phyloP scores from a whole-genome alignment of 2,329 filamentous ascomycete genomes.

The Xylariaceae sp. region DNA sequence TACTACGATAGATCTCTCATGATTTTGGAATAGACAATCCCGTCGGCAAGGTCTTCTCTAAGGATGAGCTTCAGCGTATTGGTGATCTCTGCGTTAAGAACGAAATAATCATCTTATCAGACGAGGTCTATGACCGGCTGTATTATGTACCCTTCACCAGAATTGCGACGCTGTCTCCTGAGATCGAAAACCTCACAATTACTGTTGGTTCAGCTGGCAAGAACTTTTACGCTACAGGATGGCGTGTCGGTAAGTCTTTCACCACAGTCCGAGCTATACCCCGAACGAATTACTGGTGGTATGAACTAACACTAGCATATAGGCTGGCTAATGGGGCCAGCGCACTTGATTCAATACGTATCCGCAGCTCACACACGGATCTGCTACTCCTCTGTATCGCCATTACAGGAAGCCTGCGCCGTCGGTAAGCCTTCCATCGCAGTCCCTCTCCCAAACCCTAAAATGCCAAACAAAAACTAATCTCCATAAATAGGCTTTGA shows the following conservation, averaged over 20 bases:
- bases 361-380: constrained; percentile 93
- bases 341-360: constrained; percentile 88
- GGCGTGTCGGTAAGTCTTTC: constrained; percentile 71
- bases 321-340: constrained; percentile 89
- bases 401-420: constrained; percentile 91
- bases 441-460: background rate
- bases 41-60: constrained; percentile 92
- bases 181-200: constrained; percentile 84
- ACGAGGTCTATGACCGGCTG: constrained; percentile 92
- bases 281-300: too few species aligned
- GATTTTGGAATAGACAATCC: constrained; percentile 72
- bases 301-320: constrained; percentile 9
- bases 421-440: constrained; percentile 61
- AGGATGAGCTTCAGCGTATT: constrained; percentile 81
- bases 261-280: too few species aligned
- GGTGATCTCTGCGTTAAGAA: constrained; percentile 90
- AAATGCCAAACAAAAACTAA: constrained; percentile 1
- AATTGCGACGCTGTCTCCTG: constrained; percentile 87
- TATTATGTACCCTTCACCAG: constrained; percentile 96
- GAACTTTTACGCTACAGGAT: constrained; percentile 97
- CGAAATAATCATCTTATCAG: constrained; percentile 90
- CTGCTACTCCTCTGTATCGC: constrained; percentile 92
- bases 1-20: constrained; percentile 22
- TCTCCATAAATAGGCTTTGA: constrained; percentile 67
- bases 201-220: constrained; percentile 97